A percentile compares a stretch with the other conserved stretches of the same genome.
phyloP scores from a whole-genome alignment of 345 rosid genomes.

The Kandelia obovata region DNA sequence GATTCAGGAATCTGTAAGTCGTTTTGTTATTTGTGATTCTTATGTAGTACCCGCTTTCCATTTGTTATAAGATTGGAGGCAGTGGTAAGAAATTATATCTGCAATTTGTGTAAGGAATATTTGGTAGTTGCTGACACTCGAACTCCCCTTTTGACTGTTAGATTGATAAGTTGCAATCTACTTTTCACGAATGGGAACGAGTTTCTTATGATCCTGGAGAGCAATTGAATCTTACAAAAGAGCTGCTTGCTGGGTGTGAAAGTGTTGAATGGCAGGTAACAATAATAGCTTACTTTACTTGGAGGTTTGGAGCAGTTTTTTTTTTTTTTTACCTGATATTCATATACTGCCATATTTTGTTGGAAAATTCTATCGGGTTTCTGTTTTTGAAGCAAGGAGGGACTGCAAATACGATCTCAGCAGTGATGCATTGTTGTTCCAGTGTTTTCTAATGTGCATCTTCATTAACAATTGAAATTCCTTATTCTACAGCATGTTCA shows the following conservation, averaged over 20 bases:
- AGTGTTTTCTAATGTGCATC: background rate
- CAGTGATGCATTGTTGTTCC: background rate
- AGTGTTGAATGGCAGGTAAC: slow-evolving; percentile 98
- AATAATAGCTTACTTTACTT: background rate
- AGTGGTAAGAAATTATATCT: too few relatives aligned
- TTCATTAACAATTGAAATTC: background rate
- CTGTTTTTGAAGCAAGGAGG: too few relatives aligned
- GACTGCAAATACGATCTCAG: background rate
- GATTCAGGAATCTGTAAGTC: slow-evolving; percentile 93
- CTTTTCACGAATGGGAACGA: slow-evolving; percentile 87
- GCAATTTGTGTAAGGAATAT: too few relatives aligned
- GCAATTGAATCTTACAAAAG: slow-evolving; percentile 56
- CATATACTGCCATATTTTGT: background rate
- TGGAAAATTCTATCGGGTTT: too few relatives aligned
- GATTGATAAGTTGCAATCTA: slow-evolving; percentile 89
- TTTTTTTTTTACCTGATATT: background rate
- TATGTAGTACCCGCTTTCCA: background rate
- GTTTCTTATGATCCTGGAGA: slow-evolving; percentile 55
- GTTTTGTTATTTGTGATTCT: background rate
- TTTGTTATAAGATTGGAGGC: too few relatives aligned
- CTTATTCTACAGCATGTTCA: background rate
- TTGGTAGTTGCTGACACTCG: too few relatives aligned
- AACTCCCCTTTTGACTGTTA: slow-evolving; percentile 24
- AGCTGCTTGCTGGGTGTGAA: slow-evolving; percentile 69
- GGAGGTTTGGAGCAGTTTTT: background rate